Base-by-base conservation (phyloP, 1,139 yeast genomes). In the Lodderomyces theae region DNA sequence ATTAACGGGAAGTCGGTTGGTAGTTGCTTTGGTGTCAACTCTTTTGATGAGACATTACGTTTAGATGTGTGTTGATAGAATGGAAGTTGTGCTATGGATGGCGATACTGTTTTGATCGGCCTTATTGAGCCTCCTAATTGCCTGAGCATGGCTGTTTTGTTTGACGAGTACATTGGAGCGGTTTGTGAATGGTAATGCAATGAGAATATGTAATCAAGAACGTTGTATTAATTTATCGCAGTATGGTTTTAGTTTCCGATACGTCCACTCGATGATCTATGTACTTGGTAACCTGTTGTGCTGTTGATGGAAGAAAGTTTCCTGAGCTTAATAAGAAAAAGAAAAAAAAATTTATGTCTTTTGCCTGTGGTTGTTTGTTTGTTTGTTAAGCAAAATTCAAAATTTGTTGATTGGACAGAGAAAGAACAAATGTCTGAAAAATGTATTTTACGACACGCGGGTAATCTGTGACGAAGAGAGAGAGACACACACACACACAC, bases 1-100 rank as follows among this genome's bases (percentile, higher is more conserved):
- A 70, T 67, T 51, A 72, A 66, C 37, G 76, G 72, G 52, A 69
- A 64, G 49, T 70, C 69, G 12, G 76, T 71, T n/a, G 63, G 64
- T 59, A 72, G 60, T 34, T 55, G 53, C 48, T 57, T 61, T 21
- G 77, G 77, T 12, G 74, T 69, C 53, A 72, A 66, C 47, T 72
- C 75, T 50, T 69, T 69, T 46, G 74, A 56, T 34, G 73, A 63
- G 28, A 69, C 58, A 49, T 47, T 51, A 52, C 73, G 67, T 11
- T 38, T 34, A 12, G 42, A 39, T 31, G 38, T 43, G 18, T 13
- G n/a, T 28, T 28, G 31, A 9, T 15, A 28, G 5, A n/a, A 5
- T 28, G 31, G 31, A 15, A 28, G 31, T 28, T 28, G 31, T 21
- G 26, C 12, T 11, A 13, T 19, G 25, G 35, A 15, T 32, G 25